Conservation (phyloP, 2,329 filamentous ascomycete genomes). For the Colletotrichum sp. region DNA sequence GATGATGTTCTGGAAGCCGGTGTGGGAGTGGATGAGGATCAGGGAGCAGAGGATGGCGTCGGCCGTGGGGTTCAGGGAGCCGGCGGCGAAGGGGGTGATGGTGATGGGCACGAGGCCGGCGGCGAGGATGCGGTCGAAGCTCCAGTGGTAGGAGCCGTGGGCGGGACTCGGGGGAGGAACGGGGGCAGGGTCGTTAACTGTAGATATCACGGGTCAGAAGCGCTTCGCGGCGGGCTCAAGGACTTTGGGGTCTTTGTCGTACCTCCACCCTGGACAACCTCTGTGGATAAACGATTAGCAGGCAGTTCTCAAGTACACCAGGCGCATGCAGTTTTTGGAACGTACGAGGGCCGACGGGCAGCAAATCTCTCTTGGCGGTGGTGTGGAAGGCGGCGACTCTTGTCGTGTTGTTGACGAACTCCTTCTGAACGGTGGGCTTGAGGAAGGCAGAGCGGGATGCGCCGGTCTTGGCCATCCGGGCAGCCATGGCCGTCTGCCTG, state of each 20-base stretch:
- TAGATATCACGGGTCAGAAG: constrained; percentile 25
- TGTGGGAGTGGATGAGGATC: constrained; percentile 90
- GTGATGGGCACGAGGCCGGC: constrained; percentile 84
- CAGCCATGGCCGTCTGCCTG: constrained; percentile 53
- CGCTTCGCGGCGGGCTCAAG: background rate
- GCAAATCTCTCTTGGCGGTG: constrained; percentile 74
- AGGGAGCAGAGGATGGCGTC: constrained; percentile 86
- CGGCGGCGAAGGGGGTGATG: constrained; percentile 89
- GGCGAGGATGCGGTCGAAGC: constrained; percentile 87
- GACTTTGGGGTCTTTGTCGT: constrained; percentile 35
- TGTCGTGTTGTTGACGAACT: constrained; percentile 40
- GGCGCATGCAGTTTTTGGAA: constrained; percentile 24
- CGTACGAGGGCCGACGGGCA: constrained; percentile 87
- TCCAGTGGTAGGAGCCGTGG: constrained; percentile 98
- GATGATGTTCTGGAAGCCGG: constrained; percentile 90
- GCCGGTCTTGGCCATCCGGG: constrained; percentile 39
- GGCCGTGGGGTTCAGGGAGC: constrained; percentile 85
- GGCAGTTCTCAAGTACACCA: background rate
- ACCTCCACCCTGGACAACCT: constrained; percentile 78
- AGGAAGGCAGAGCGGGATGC: constrained; percentile 26
- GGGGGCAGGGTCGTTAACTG: constrained; percentile 86
- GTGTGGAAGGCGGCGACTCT: constrained; percentile 86
- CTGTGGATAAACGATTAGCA: constrained; percentile 57
- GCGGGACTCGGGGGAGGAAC: constrained; percentile 74
- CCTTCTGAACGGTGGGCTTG: constrained; percentile 22